phyloP scores from a whole-genome alignment of 495 filamentous ascomycete species.

The Aspergillus haitiensis region DNA sequence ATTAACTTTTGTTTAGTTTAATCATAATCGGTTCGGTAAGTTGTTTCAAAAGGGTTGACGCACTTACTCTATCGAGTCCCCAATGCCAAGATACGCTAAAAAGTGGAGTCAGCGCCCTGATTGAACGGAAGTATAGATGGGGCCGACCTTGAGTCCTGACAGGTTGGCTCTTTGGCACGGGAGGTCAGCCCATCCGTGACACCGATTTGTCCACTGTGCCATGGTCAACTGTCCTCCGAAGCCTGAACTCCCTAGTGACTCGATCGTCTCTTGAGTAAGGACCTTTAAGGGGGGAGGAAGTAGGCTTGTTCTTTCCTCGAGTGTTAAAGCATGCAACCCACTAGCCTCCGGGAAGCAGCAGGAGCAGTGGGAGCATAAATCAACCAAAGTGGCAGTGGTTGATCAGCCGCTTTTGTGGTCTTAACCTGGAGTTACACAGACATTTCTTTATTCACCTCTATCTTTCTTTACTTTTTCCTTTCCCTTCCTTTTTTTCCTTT shows the following conservation, averaged over 20 bases:
- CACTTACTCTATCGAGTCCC: constrained; percentile 19
- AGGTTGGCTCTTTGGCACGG: constrained; percentile 20
- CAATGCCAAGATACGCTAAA: constrained; percentile 25
- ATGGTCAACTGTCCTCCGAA: background rate
- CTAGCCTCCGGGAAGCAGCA: constrained; percentile 26
- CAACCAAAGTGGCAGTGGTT: constrained; percentile 19
- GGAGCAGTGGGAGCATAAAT: constrained; percentile 8
- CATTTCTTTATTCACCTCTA: background rate
- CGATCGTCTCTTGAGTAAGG: constrained; percentile 12
- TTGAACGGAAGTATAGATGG: constrained; percentile 23
- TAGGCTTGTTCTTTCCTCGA: background rate
- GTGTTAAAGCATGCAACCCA: constrained; percentile 17
- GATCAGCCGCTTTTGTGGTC: constrained; percentile 18
- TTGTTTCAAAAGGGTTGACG: constrained; percentile 17
- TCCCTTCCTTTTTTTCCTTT: background rate
- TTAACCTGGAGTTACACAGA: constrained; percentile 23
- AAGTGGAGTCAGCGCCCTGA: constrained; percentile 17
- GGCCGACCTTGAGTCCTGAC: constrained; percentile 20
- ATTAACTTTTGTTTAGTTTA: background rate
- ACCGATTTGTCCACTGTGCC: constrained; percentile 14
- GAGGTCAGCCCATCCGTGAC: constrained; percentile 19
- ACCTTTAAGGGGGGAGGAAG: background rate
- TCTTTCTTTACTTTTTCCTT: background rate
- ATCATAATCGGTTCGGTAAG: background rate
- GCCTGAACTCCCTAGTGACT: constrained; percentile 10